These are phyloP conservation scores for Scheffersomyces quercinus DNA, from an alignment of 1,139 yeast species.

Conservation along the genomic window DNA sequence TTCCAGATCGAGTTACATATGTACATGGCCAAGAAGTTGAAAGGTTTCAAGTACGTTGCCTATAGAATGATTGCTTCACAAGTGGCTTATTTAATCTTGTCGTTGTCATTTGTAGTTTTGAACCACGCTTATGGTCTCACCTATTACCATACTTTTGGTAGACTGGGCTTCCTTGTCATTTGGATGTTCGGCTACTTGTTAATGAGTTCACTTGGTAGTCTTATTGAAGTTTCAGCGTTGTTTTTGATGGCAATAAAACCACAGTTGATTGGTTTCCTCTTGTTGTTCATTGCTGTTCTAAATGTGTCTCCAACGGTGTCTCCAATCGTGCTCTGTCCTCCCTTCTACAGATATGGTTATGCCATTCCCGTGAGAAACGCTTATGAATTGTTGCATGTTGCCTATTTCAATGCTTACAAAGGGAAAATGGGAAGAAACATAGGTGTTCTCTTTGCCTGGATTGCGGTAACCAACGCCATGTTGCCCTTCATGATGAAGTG, in stretches of 20 bases:
- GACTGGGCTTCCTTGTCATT: slow-evolving; percentile 49
- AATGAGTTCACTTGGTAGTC: slow-evolving; percentile 53
- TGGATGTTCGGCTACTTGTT: slow-evolving; percentile 48
- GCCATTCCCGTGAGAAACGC: slow-evolving; percentile 54
- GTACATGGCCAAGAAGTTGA: slow-evolving; percentile 29
- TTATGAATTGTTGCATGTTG: slow-evolving; percentile 46
- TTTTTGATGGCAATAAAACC: slow-evolving; percentile 39
- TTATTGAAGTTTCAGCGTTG: slow-evolving; percentile 46
- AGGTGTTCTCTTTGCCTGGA: slow-evolving; percentile 52
- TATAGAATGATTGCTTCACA: slow-evolving; percentile 46
- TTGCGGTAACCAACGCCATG: slow-evolving; percentile 33
- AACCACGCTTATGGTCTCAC: slow-evolving; percentile 47
- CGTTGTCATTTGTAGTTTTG: slow-evolving; percentile 42
- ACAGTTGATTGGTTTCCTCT: slow-evolving; percentile 47
- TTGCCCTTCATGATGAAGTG: slow-evolving; percentile 44
- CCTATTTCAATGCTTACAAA: slow-evolving; percentile 45
- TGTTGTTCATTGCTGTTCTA: slow-evolving; percentile 42
- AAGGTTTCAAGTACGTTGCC: slow-evolving; percentile 38
- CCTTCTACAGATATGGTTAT: slow-evolving; percentile 50
- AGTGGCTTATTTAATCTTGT: slow-evolving; percentile 39
- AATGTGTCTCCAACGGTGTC: slow-evolving; percentile 52
- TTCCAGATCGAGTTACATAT: slow-evolving; percentile 27
- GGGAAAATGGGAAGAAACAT: slow-evolving; percentile 47
- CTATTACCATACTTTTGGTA: slow-evolving; percentile 36
- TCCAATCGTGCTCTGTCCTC: slow-evolving; percentile 47